Evolutionary conservation across 805 yeast species (phyloP), one percentile per base, ranked within the genome.

Genomic region (Wickerhamiella kurtzmanii): DNA sequence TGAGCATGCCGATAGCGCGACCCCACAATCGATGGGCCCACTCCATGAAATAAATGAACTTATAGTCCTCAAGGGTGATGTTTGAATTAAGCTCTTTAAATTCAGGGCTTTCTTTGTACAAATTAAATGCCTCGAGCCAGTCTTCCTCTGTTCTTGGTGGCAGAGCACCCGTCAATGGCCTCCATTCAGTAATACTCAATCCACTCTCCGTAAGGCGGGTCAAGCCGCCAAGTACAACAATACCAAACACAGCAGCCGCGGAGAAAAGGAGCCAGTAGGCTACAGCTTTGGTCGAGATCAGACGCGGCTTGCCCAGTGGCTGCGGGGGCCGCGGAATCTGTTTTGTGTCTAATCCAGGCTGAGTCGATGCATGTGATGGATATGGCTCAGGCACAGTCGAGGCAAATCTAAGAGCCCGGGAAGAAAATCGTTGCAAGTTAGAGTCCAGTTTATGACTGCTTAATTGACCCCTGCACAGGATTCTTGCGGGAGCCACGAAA

Each of bases 131-230:
- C 20, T 57, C 74, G 55, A 76, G 79, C 98, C 98, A 92, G 51
- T 92, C 88, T 44, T 67, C 66, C 56, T 85, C 79, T 49, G 67
- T 76, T 57, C 82, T 60, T 0, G 98, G 98, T 2, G 99, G 99
- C 13, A 92, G 64, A 1, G 94, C 68, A 42, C 99, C 99, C 0
- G 98, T 86, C 22, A 92, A 87, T 1, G 99, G 99, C 62, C 80
- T 85, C 99, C 99, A 92, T 61, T 92, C 98, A 1, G 97, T 92
- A 62, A 92, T 92, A 43, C 95, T 82, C 41, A 92, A 70, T 0
- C 98, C 99, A 0, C 95, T 84, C 60, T 92, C 99, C 0, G 98
- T 92, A 41, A 92, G 71, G 58, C 99, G 75, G 0, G 98, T 92
- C 41, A 92, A 71, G 0, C 99, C 99, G 41, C 98, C 99, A 3